Percentiles rank a stretch among this genome's conserved stretches.
These are phyloP conservation scores for Rhododendron molle DNA, from an alignment of 148 eudicot species.

Conservation along the genomic window DNA sequence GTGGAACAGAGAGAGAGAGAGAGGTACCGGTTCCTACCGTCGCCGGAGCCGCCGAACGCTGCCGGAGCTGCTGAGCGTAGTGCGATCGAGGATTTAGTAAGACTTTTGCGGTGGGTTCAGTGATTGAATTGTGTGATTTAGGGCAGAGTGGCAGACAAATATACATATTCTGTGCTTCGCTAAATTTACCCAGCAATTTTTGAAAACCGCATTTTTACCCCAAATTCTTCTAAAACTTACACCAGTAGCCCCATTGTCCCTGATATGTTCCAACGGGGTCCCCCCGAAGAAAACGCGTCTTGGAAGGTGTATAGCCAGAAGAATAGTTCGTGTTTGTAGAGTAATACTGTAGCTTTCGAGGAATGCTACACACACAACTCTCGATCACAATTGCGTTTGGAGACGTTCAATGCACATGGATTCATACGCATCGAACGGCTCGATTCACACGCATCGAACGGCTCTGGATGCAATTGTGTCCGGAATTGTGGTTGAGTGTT, in stretches of 20 bases:
- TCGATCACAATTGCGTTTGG: no score
- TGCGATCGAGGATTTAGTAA: not conserved
- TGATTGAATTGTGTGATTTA: not conserved
- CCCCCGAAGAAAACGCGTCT: not conserved
- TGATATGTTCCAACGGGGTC: not conserved
- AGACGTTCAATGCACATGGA: not conserved
- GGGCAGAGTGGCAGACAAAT: not conserved
- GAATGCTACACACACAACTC: not conserved
- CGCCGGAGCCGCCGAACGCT: not conserved
- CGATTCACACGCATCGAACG: no score
- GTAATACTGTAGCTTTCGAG: not conserved
- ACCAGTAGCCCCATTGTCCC: not conserved
- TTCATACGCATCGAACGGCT: not conserved
- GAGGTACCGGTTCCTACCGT: not conserved
- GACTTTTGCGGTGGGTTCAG: not conserved
- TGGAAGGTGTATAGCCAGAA: not conserved
- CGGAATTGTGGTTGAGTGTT: not conserved
- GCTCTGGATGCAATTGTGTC: no score
- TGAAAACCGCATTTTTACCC: not conserved
- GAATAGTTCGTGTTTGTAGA: not conserved
- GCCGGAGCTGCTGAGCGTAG: not conserved
- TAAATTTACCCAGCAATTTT: not conserved
- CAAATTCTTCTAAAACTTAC: not conserved
- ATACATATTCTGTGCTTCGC: not conserved
- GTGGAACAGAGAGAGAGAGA: not conserved